These are phyloP conservation scores for Tuber indicum DNA, from an alignment of 495 filamentous ascomycete species.

Conservation along the genomic window DNA sequence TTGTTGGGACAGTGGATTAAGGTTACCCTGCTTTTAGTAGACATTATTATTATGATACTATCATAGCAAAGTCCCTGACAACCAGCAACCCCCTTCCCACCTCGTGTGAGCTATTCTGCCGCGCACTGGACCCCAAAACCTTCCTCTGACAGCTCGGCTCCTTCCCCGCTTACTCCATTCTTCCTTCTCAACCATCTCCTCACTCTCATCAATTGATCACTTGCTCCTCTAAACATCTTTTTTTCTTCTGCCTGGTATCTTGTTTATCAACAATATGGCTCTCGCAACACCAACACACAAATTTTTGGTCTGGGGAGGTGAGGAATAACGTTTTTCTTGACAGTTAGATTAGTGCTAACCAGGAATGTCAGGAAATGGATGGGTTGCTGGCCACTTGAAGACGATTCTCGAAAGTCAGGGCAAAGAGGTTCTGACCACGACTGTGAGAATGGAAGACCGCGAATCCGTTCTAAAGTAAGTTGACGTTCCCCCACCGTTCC, in stretches of 20 bases:
- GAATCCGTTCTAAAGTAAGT: slow-evolving; percentile 48
- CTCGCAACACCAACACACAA: slow-evolving; percentile 38
- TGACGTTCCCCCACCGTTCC: neutral
- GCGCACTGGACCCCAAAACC: neutral
- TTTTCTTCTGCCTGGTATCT: neutral
- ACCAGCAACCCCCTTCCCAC: too few species aligned
- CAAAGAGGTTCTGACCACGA: slow-evolving; percentile 55
- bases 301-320: slow-evolving; percentile 58
- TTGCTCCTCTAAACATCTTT: neutral
- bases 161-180: neutral
- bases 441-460: slow-evolving; percentile 57
- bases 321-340: slow-evolving; percentile 15
- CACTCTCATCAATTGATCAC: neutral
- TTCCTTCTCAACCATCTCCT: neutral
- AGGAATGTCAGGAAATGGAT: slow-evolving; percentile 43
- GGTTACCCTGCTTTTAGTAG: too few species aligned
- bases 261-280: slow-evolving; percentile 18
- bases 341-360: slow-evolving; percentile 8
- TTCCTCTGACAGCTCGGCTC: neutral
- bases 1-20: too few species aligned
- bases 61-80: too few species aligned
- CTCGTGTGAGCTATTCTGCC: neutral
- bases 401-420: slow-evolving; percentile 55
- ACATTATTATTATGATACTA: too few species aligned
- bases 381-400: slow-evolving; percentile 61